Percentiles rank a stretch among this genome's conserved stretches.
Conservation (phyloP, 2,329 filamentous ascomycete genomes). For the Fusarium albosuccineum region DNA sequence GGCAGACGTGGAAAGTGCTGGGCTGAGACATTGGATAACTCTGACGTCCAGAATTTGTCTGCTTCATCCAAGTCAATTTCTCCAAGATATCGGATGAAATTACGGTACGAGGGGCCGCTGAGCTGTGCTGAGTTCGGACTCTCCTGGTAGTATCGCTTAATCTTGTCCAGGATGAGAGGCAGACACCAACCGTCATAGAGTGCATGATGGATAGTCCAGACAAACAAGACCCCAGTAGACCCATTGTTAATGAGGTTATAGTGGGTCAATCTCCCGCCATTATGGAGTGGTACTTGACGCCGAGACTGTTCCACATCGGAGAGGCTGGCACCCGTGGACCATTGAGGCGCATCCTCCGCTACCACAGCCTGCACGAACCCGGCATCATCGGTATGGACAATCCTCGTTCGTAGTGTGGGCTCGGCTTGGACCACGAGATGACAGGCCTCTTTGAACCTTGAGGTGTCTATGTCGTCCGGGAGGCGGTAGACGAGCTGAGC, state of each 20-base stretch:
- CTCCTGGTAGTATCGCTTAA: constrained; percentile 34
- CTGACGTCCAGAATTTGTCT: constrained; percentile 33
- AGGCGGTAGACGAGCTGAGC: constrained; percentile 39
- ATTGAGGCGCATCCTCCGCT: constrained; percentile 17
- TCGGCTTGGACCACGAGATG: constrained; percentile 18
- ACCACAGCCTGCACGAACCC: constrained; percentile 40
- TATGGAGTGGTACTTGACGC: constrained; percentile 19
- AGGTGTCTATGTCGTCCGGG: constrained; percentile 8
- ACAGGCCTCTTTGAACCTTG: constrained; percentile 36
- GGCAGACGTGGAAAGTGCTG: constrained; percentile 42
- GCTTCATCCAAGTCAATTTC: constrained; percentile 10
- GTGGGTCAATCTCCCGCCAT: constrained; percentile 23
- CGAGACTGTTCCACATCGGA: constrained; percentile 1
- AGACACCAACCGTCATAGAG: constrained; percentile 48
- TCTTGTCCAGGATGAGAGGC: constrained; percentile 38
- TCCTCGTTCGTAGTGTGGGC: constrained; percentile 33
- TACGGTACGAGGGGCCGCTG: constrained; percentile 20
- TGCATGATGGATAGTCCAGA: constrained; percentile 47
- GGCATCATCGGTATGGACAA: constrained; percentile 30
- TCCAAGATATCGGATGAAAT: constrained; percentile 31
- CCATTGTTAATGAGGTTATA: constrained; percentile 14
- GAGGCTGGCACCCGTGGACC: constrained; percentile 18
- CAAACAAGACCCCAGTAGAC: constrained; percentile 7
- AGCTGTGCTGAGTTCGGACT: neutral
- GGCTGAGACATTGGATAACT: constrained; percentile 23